These are phyloP conservation scores for Paraphoma chrysanthemicola DNA, from an alignment of 2,329 filamentous ascomycete genomes.

Conservation along the genomic window DNA sequence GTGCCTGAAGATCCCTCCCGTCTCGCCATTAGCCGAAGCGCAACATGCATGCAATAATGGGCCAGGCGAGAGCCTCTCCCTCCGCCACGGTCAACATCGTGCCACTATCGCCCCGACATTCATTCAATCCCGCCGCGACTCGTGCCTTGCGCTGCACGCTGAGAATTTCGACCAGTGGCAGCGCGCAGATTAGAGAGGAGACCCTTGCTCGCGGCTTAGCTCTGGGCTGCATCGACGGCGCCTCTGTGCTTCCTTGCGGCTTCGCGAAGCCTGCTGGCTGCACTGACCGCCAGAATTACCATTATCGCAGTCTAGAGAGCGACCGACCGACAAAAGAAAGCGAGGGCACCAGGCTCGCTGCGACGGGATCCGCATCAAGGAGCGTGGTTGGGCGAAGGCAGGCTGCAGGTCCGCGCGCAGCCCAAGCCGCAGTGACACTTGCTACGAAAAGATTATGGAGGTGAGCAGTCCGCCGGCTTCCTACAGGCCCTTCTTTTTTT, in stretches of 20 bases:
- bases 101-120: constrained; percentile 16
- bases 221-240: constrained; percentile 10
- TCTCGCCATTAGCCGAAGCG: constrained; percentile 14
- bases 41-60: constrained; percentile 10
- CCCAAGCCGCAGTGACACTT: constrained; percentile 31
- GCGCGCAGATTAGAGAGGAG: constrained; percentile 6
- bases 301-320: constrained; percentile 2
- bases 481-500: constrained; percentile 20
- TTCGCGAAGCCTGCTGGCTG: constrained; percentile 8
- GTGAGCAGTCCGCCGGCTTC: constrained; percentile 32
- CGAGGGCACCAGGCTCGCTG: background rate
- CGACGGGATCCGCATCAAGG: background rate
- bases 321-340: constrained; percentile 4
- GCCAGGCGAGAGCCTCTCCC: constrained; percentile 9
- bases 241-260: constrained; percentile 6
- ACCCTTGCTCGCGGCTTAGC: constrained; percentile 15
- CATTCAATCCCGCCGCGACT: constrained; percentile 17
- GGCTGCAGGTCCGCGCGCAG: constrained; percentile 7
- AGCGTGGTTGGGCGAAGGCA: background rate
- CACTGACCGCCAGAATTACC: constrained; percentile 11
- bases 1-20: constrained; percentile 20
- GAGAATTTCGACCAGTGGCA: constrained; percentile 7
- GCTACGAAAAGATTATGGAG: constrained; percentile 40
- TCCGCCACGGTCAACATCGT: constrained; percentile 15
- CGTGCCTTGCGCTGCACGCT: constrained; percentile 13